A percentile compares a stretch with the other conserved stretches of the same genome.
Evolutionary conservation across 148 eudicot genomes (phyloP).

Genomic region (Chenopodium berlandieri): DNA sequence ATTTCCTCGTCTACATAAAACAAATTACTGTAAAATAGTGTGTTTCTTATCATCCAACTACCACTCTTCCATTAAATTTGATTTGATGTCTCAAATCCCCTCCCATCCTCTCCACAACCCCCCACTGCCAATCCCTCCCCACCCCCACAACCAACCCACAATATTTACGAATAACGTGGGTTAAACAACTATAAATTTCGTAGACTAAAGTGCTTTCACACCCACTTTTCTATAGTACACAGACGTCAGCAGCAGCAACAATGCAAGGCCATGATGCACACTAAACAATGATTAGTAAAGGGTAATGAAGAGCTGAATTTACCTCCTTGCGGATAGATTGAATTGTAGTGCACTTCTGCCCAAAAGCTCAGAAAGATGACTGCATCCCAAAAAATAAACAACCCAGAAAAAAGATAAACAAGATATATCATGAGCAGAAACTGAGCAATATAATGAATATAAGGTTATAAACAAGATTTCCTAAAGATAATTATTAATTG

Average conservation of each 20-base stretch:
- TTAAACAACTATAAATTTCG: too few species aligned
- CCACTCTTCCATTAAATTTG: neutral
- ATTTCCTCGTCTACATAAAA: conserved; percentile 12
- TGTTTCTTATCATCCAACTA: neutral
- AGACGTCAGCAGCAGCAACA: neutral
- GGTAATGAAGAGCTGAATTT: conserved; percentile 18
- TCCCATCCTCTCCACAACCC: neutral
- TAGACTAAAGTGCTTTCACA: neutral
- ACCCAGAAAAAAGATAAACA: neutral
- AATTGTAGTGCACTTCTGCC: conserved; percentile 99
- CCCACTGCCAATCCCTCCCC: neutral
- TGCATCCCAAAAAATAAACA: conserved; percentile 29
- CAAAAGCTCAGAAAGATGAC: conserved; percentile 88
- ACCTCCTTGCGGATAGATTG: conserved; percentile 92
- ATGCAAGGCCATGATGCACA: neutral
- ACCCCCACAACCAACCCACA: neutral
- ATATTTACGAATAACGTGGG: too few species aligned
- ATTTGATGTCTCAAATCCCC: neutral
- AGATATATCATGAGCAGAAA: neutral
- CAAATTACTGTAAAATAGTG: neutral
- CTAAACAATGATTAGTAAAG: conserved; percentile 3
- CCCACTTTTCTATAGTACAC: neutral
- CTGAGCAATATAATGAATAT: neutral
- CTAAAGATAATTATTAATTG: too few species aligned
- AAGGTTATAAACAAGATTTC: neutral